Base-by-base conservation (phyloP, 163 green algal genomes). In the Trebouxia gelatinosa region DNA sequence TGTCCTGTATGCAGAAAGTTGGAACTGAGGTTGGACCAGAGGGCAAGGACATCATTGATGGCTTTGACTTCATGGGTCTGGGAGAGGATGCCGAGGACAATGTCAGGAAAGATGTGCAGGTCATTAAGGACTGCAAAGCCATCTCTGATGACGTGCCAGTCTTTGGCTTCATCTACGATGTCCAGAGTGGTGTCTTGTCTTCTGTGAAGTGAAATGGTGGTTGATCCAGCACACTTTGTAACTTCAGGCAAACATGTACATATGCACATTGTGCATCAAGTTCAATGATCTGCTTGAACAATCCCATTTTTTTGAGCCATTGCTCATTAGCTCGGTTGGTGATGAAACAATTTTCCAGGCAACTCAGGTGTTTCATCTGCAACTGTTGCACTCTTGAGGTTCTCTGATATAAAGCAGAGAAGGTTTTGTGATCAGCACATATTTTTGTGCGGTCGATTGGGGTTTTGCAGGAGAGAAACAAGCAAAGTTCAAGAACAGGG, bases 101-200 rank as follows among this genome's bases (percentile, higher is more conserved):
- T 35, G 87, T 92, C 71, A 74, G 61, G 2, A 84, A 87, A 0
- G 87, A 92, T 58, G 65, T 92, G 6, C 39, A 66, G 19, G 82
- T 66, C 3, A 5, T 92, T 4, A 82, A 71, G 28, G 37, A 66
- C 19, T 87, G 68, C 16, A 50, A 59, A 0, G 72, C 90, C 29
- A 82, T 91, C 64, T 65, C 74, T 38, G 64, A 78, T 2, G 87
- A 80, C 51, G 84, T 64, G 28, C 70, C 50, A 11, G 54, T 85
- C 7, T 67, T 65, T 9, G 83, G 80, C 29, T 81, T 76, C 46
- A 70, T 87, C 23, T 87, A 89, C 9, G 65, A 88, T 51, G 75
- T 86, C 43, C 66, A 75, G 19, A 43, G 17, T 54, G 75, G 75
- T 16, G 29, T 28, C 5, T 31, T 80, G 29, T n/a, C n/a, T n/a